Evolutionary conservation across 192 early-diverging fungal genomes (phyloP).

Genomic region (Dissophora ornata): DNA sequence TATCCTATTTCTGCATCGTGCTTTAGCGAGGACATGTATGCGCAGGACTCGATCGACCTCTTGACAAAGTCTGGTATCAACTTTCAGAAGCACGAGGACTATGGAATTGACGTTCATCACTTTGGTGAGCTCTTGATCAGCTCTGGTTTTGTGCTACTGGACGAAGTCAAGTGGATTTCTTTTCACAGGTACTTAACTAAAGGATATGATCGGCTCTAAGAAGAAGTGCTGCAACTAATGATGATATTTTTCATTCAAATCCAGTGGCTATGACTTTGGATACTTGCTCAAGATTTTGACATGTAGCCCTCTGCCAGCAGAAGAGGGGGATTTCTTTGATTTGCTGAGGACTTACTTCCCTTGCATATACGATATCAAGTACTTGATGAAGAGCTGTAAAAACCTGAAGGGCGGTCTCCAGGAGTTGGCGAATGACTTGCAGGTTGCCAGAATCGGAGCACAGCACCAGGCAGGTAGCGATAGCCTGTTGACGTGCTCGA

Average conservation of each 20-base stretch:
- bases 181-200: slow-evolving; percentile 98
- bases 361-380: slow-evolving; percentile 99
- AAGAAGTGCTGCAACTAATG: too few relatives aligned
- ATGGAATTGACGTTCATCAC: slow-evolving; percentile 93
- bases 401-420: slow-evolving; percentile 97
- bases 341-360: slow-evolving; percentile 94
- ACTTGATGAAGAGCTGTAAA: slow-evolving; percentile 96
- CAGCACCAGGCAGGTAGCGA: slow-evolving; percentile 99
- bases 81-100: slow-evolving; percentile 96
- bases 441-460: slow-evolving; percentile 91
- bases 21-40: slow-evolving; percentile 95
- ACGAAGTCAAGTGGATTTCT: slow-evolving; percentile 97
- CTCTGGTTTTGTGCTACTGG: slow-evolving; percentile 94
- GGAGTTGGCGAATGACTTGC: slow-evolving; percentile 97
- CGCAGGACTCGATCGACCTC: slow-evolving; percentile 98
- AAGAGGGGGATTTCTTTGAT: slow-evolving; percentile 97
- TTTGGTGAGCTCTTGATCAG: slow-evolving; percentile 98
- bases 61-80: slow-evolving; percentile 98
- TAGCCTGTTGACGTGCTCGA: slow-evolving; percentile 92
- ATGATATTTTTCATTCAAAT: too few relatives aligned
- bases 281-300: slow-evolving; percentile 97
- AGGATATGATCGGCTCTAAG: too few relatives aligned
- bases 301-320: slow-evolving; percentile 87
- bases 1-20: not conserved
- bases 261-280: slow-evolving; percentile 97